Evolutionary conservation across 73 alveolate species (phyloP).

Genomic region (Tetrahymena malaccensis): DNA sequence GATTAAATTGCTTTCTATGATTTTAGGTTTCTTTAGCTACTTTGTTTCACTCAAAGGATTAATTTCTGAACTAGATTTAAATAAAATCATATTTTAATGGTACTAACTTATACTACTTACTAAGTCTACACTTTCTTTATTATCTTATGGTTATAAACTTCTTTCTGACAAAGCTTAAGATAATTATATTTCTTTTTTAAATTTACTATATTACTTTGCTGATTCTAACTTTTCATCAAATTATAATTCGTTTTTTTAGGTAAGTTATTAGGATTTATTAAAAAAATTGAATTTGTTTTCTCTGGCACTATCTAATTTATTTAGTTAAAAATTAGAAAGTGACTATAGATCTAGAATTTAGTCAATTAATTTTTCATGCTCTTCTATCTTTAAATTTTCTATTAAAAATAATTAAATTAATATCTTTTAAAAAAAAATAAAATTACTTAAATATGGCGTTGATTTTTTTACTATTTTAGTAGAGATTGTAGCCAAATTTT

Average conservation of each 20-base stretch:
- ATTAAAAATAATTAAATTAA: too few species aligned
- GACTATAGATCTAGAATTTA: not conserved
- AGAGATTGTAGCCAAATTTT: not conserved
- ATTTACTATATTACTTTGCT: not conserved
- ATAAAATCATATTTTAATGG: not conserved
- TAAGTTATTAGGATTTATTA: not conserved
- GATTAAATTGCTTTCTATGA: too few species aligned
- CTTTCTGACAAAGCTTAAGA: not conserved
- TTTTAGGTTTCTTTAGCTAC: not conserved
- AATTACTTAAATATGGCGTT: not conserved
- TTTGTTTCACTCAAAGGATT: not conserved
- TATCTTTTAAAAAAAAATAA: too few species aligned
- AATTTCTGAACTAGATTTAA: too few species aligned
- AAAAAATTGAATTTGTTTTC: not conserved
- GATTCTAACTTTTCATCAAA: not conserved
- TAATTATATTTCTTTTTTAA: not conserved
- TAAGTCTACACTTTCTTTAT: not conserved
- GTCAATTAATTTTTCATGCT: not conserved
- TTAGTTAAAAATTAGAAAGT: too few species aligned
- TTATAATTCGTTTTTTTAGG: not conserved
- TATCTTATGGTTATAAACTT: not conserved
- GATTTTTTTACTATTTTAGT: not conserved
- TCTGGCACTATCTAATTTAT: not conserved
- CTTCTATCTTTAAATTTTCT: not conserved
- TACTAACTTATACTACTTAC: not conserved